Base-by-base conservation (phyloP, 1,284 basidiomycete genomes). In the Agaricales sp. region DNA sequence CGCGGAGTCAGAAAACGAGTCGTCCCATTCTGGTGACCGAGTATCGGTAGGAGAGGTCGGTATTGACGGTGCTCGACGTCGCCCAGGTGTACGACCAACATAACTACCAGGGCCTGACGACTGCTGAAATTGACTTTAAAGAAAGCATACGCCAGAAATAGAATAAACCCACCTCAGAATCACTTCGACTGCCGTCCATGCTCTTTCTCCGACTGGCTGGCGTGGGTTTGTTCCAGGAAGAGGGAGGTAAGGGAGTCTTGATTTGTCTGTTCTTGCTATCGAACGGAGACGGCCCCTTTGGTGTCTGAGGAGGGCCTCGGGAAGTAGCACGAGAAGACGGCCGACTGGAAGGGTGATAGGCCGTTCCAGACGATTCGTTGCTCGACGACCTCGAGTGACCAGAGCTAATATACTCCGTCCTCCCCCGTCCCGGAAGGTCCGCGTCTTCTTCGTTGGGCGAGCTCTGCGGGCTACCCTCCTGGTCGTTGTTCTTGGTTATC, bases 171-270 rank as follows among this genome's bases (percentile, higher is more conserved):
- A 86, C 83, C 71, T 88, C 85, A 2, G 78, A 78, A 56, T 88
- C 85, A 55, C 83, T 87, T 20, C 68, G 64, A 51, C 68, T 73
- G 20, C 83, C 79, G 11, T 80, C 82, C 55, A 83, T 75, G 52
- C 84, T 87, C 65, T 73, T 82, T 45, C 83, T 68, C 48, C 85
- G 69, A 43, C 70, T 65, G 3, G 78, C 71, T 41, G 82, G 79
- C 21, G 72, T 65, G 3, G 83, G 82, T 3, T 78, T 81, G 16
- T 74, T 58, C 83, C 85, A 88, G 55, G 80, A 84, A 2, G 84
- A 87, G 0, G 85, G 86, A 0, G 82, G 78, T 16, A 83, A 63
- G 1, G 82, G 82, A 0, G 76, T 76, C 6, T 80, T 71, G 21
- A 84, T 74, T 59, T 86, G 80, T 49, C 86, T 65, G 22, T 71